A percentile compares a stretch with the other conserved stretches of the same genome.
Conservation (phyloP, 352 stramenopile genomes). For the Phytophthora syringae region DNA sequence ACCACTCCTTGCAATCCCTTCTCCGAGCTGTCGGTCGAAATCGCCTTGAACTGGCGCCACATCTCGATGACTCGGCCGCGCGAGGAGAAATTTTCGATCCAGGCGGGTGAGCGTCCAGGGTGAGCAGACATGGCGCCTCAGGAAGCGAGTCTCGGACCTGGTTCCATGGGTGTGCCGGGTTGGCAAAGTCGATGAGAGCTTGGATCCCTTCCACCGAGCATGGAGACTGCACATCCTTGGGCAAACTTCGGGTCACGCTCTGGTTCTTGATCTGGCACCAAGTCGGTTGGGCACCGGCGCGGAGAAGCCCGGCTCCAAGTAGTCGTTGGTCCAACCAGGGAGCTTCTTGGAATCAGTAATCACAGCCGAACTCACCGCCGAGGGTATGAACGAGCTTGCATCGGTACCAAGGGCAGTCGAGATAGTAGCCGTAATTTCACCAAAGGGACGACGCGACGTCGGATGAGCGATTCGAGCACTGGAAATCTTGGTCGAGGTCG, state of each 20-base stretch:
- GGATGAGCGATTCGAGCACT: background rate
- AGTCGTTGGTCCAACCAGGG: background rate
- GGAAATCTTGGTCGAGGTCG: too few relatives aligned
- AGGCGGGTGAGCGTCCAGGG: background rate
- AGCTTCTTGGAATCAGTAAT: too few relatives aligned
- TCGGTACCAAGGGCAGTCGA: background rate
- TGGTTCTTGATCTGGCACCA: background rate
- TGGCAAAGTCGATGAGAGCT: background rate
- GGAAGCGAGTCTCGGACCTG: background rate
- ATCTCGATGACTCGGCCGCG: background rate
- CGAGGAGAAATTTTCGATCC: background rate
- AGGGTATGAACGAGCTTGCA: background rate
- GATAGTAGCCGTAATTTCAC: background rate
- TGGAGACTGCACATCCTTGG: background rate
- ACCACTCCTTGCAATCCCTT: too few relatives aligned
- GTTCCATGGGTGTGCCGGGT: background rate
- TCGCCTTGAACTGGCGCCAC: background rate
- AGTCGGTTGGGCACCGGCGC: background rate
- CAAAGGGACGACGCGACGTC: too few relatives aligned
- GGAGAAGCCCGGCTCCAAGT: background rate
- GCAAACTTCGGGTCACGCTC: background rate
- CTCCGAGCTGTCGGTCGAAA: background rate
- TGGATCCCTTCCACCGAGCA: background rate
- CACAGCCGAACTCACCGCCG: too few relatives aligned
- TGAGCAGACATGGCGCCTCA: background rate